phyloP scores from a whole-genome alignment of 345 rosid genomes.

The Hibiscus syriacus region DNA sequence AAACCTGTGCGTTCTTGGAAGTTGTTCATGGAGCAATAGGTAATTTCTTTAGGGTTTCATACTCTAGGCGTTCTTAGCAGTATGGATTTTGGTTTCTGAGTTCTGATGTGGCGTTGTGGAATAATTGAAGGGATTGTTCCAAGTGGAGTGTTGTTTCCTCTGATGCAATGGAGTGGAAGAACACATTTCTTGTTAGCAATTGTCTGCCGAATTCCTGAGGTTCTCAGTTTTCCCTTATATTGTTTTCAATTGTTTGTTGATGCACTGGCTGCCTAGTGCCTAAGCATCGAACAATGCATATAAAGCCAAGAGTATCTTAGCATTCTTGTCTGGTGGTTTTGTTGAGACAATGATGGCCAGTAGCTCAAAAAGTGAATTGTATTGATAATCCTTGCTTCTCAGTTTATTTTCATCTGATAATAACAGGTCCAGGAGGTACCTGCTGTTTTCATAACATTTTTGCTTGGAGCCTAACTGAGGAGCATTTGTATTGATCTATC shows the following conservation, averaged over 20 bases:
- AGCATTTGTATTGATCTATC: conserved; percentile 18
- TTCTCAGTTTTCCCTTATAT: conserved; percentile 6
- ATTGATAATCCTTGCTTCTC: neutral
- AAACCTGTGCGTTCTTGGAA: conserved; percentile 54
- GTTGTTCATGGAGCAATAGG: conserved; percentile 82
- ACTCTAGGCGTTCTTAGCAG: neutral
- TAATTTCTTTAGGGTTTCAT: conserved; percentile 11
- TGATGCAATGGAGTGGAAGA: conserved; percentile 87
- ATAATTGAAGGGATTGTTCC: conserved; percentile 56
- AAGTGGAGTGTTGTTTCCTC: conserved; percentile 62
- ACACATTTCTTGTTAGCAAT: conserved; percentile 53
- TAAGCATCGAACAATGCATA: neutral
- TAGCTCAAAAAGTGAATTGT: neutral
- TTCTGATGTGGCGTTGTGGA: neutral
- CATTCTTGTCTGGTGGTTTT: neutral
- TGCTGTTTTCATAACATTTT: conserved; percentile 57
- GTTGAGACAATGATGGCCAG: neutral
- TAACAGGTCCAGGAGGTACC: conserved; percentile 59
- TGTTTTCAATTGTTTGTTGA: neutral
- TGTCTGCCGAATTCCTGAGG: conserved; percentile 52
- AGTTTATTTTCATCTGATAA: neutral
- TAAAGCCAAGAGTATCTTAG: neutral
- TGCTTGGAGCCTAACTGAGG: conserved; percentile 68
- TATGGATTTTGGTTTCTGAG: conserved; percentile 1
- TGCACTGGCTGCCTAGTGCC: neutral